Evolutionary conservation across 2,329 filamentous ascomycete species (phyloP), one percentile per base, ranked within the genome.

Genomic region (Huntiella savannae): DNA sequence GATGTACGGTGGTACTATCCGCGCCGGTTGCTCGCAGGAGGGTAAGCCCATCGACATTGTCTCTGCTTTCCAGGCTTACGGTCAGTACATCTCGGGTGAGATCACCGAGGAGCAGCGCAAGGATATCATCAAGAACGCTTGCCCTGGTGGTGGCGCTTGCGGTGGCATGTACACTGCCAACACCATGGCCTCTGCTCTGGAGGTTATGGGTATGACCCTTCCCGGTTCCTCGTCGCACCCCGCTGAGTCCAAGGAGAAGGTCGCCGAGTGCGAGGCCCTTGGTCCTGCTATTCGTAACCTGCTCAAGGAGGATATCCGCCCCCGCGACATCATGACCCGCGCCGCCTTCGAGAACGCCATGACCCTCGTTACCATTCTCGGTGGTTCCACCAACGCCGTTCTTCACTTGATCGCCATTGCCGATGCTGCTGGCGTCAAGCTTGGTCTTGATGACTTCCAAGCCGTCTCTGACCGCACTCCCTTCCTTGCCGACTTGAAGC

Each of bases 161-260:
- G 81, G 80, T 53, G 82, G 82, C 54, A 87, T 93, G 86, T 94
- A 86, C 64, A 94, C 86, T 1, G 86, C 86, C 52, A 93, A 93
- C 63, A 93, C 85, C 17, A 88, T 94, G 83, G 82, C 84, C 3
- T 88, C 82, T 0, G 83, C 82, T 11, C 85, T 93, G 52, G 85
- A 94, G 65, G 83, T 82, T 37, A 85, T 94, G 71, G 86, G 86
- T 22, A 68, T 93, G 28, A 77, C 77, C 0, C 68, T 93, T 5
- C 84, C 86, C 0, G 85, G 85, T 1, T 91, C 83, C 0, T 87
- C 82, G 0, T 87, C 82, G 1, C 91, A 77, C 46, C 85, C 85
- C 1, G 86, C 86, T 1, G 70, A 75, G 13, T 83, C 79, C 3
- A 83, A 85, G 0, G 77, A 85, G 41, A 94, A 94, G 64, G 77